phyloP scores from a whole-genome alignment of 2,329 filamentous ascomycete species.

The Leptosphaerulina australis region DNA sequence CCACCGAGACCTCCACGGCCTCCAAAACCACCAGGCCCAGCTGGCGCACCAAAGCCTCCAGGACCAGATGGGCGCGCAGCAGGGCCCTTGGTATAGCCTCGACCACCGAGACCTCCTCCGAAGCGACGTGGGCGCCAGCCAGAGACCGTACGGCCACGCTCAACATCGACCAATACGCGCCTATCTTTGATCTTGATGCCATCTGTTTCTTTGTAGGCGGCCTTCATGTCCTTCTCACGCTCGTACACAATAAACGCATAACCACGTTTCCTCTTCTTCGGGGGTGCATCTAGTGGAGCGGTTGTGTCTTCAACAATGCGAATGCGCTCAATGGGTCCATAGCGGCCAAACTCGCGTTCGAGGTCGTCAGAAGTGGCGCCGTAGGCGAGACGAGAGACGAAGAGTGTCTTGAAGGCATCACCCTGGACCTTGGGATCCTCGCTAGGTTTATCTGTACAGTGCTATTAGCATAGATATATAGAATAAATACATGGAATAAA shows the following conservation, averaged over 20 bases:
- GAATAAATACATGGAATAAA: constrained; percentile 14
- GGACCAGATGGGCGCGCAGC: constrained; percentile 73
- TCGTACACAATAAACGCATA: constrained; percentile 98
- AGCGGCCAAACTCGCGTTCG: constrained; percentile 90
- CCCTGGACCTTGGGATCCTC: constrained; percentile 89
- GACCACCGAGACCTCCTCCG: constrained; percentile 88
- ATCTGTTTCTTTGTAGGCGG: constrained; percentile 87
- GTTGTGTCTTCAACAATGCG: constrained; percentile 83
- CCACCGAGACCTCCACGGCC: constrained; percentile 59
- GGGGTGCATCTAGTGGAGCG: constrained; percentile 65
- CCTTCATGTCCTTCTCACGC: constrained; percentile 98
- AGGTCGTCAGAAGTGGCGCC: constrained; percentile 87
- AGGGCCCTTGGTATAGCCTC: constrained; percentile 86
- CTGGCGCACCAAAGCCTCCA: constrained; percentile 61
- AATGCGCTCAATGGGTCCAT: constrained; percentile 92
- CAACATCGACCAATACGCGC: constrained; percentile 91
- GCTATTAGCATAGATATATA: constrained; percentile 21
- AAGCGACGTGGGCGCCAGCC: constrained; percentile 92
- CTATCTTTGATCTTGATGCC: constrained; percentile 91
- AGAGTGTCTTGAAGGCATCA: constrained; percentile 93
- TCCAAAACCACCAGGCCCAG: constrained; percentile 58
- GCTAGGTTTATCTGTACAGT: constrained; percentile 71
- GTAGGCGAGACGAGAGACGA: constrained; percentile 89
- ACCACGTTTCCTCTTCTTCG: constrained; percentile 74
- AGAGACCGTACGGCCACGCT: constrained; percentile 90